Conservation (phyloP, 768 basidiomycete genomes). For the Krasilnikovozyma curviuscula region DNA sequence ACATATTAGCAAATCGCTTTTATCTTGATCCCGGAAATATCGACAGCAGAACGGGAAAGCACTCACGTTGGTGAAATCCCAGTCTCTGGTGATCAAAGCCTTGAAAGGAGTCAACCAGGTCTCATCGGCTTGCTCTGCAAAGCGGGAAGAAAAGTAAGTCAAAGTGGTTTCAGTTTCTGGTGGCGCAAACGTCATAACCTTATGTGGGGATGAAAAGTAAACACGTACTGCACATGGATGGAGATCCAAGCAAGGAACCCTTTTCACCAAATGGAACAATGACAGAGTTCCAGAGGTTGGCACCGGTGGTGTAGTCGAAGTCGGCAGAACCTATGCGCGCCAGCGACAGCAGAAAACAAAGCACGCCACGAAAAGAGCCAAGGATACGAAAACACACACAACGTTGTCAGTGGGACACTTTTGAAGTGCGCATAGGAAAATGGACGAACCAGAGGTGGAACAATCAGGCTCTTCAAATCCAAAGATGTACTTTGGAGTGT, state of each 20-base stretch:
- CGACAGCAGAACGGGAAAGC: background rate
- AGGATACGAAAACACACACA: too few species aligned
- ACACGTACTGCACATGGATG: conserved; percentile 23
- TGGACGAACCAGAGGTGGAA: conserved; percentile 15
- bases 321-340: conserved; percentile 7
- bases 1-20: background rate
- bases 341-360: too few species aligned
- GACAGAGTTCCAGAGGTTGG: conserved; percentile 20
- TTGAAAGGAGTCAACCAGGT: conserved; percentile 24
- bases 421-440: too few species aligned
- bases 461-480: conserved; percentile 29
- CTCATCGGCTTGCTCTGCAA: conserved; percentile 23
- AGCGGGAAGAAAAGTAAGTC: background rate
- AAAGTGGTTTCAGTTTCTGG: background rate
- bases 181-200: background rate
- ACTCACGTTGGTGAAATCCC: conserved; percentile 16
- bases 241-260: conserved; percentile 22
- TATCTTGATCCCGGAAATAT: background rate
- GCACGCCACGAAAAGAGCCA: too few species aligned
- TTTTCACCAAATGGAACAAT: conserved; percentile 19
- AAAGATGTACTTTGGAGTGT: conserved; percentile 22
- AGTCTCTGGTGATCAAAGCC: conserved; percentile 10
- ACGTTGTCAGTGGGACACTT: too few species aligned
- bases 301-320: conserved; percentile 9
- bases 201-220: background rate